A percentile compares a stretch with the other conserved stretches of the same genome.
Conservation (phyloP, 1,284 basidiomycete species). For the Pterulicium gracile region DNA sequence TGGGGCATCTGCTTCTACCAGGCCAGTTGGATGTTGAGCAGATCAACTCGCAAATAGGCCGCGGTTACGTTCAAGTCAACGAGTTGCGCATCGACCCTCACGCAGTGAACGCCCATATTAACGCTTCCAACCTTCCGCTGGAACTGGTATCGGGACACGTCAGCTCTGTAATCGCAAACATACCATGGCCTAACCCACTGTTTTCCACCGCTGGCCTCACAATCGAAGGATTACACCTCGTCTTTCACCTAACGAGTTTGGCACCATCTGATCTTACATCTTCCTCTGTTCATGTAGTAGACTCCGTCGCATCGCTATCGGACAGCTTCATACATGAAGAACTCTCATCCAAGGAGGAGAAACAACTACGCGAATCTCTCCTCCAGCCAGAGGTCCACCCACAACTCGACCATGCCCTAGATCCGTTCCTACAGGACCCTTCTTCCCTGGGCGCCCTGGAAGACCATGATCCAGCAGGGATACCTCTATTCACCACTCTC, state of each 20-base stretch:
- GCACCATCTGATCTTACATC: conserved; percentile 12
- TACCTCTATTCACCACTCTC: conserved; percentile 77
- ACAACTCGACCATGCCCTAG: conserved; percentile 30
- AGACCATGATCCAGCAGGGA: conserved; percentile 47
- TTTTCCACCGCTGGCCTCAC: conserved; percentile 63
- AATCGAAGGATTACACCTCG: conserved; percentile 49
- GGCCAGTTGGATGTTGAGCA: conserved; percentile 81
- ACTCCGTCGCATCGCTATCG: conserved; percentile 72
- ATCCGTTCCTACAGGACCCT: conserved; percentile 36
- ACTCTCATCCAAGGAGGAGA: conserved; percentile 61
- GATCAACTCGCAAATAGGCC: conserved; percentile 87
- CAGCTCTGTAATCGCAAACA: conserved; percentile 60
- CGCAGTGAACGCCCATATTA: conserved; percentile 75
- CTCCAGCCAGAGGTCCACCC: conserved; percentile 18
- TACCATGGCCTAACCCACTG: conserved; percentile 70
- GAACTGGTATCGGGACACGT: conserved; percentile 63
- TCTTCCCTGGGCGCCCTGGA: conserved; percentile 18
- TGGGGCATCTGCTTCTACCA: conserved; percentile 81
- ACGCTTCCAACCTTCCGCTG: conserved; percentile 45
- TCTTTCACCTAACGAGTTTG: conserved; percentile 37
- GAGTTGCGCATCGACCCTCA: conserved; percentile 72
- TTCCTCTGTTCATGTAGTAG: conserved; percentile 35
- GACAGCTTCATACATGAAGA: conserved; percentile 82
- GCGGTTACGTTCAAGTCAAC: conserved; percentile 79
- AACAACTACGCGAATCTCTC: conserved; percentile 61